Conservation (phyloP, 192 early-diverging fungal genomes). For the Neocallimastix lanati region DNA sequence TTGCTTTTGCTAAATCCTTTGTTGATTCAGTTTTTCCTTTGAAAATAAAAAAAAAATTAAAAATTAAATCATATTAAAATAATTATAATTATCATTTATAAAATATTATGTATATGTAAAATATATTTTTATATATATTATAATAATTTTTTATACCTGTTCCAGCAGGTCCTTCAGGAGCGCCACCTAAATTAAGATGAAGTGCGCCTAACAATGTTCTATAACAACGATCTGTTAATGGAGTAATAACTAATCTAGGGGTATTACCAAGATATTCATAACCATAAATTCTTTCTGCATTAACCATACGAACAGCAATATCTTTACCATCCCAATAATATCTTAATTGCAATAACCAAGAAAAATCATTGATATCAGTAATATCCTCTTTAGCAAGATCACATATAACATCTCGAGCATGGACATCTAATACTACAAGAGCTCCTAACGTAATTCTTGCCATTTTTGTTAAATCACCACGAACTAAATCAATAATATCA, state of each 20-base stretch:
- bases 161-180: slow-evolving; percentile 30
- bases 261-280: slow-evolving; percentile 30
- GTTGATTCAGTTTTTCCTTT: slow-evolving; percentile 53
- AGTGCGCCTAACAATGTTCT: slow-evolving; percentile 38
- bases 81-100: no score
- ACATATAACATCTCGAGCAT: slow-evolving; percentile 35
- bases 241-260: slow-evolving; percentile 32
- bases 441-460: slow-evolving; percentile 37
- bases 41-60: no score
- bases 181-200: slow-evolving; percentile 43
- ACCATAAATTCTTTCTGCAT: slow-evolving; percentile 37
- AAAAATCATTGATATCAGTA: slow-evolving; percentile 31
- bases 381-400: slow-evolving; percentile 19
- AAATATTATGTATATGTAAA: no score
- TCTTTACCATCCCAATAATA: slow-evolving; percentile 43
- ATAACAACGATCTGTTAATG: slow-evolving; percentile 43
- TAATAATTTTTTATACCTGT: slow-evolving; percentile 18
- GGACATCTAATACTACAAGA: slow-evolving; percentile 44
- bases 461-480: slow-evolving; percentile 38
- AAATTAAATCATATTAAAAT: no score
- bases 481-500: slow-evolving; percentile 36
- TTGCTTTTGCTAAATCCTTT: slow-evolving; percentile 38
- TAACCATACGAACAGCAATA: slow-evolving; percentile 40
- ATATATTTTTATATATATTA: no score
- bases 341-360: slow-evolving; percentile 37